Conservation (phyloP, 73 alveolate genomes). For the Paramecium sexaurelia region DNA sequence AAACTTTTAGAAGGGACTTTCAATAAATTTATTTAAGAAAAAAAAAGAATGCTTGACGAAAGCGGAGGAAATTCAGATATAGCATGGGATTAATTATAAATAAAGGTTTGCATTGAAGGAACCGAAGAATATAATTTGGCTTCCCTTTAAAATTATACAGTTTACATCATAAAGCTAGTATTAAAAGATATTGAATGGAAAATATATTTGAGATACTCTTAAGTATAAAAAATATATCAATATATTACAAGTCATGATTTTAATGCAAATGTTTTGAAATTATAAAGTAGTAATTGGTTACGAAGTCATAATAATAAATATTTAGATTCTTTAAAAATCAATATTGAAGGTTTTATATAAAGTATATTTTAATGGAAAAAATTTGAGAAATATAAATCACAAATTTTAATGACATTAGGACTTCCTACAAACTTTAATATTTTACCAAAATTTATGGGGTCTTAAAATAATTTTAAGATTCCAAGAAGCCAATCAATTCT, state of each 20-base stretch:
- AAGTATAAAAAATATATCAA: neutral
- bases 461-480: neutral
- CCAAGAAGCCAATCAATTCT: neutral
- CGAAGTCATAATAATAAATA: neutral
- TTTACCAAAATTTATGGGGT: neutral
- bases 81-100: neutral
- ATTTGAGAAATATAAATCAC: neutral
- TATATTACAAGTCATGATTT: neutral
- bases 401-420: neutral
- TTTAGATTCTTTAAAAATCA: neutral
- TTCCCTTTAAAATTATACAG: conserved; percentile 7
- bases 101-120: neutral
- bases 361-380: neutral
- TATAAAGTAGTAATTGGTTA: neutral
- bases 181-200: neutral
- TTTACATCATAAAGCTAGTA: neutral
- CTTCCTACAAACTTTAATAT: neutral
- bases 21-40: neutral
- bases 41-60: neutral
- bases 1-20: neutral
- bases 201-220: neutral
- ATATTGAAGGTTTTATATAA: neutral
- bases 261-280: neutral
- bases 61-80: neutral
- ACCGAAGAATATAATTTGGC: conserved; percentile 31